These are phyloP conservation scores for Kazachstania viticola DNA, from an alignment of 805 yeast species.

Conservation along the genomic window DNA sequence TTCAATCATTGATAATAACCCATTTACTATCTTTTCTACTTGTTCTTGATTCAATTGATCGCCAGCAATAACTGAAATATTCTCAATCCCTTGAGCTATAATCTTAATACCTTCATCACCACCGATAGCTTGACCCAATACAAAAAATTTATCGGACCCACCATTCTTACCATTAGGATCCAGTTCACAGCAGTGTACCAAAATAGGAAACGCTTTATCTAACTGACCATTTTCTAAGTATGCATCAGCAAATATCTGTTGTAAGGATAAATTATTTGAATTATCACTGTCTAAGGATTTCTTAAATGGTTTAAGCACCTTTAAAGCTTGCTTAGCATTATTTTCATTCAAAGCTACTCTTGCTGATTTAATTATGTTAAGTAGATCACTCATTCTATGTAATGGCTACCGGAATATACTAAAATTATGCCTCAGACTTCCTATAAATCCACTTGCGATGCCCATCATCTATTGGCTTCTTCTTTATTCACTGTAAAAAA, in stretches of 20 bases:
- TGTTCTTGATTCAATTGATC: constrained; percentile 28
- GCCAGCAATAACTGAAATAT: constrained; percentile 16
- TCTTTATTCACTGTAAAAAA: not conserved
- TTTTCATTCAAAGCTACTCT: constrained; percentile 15
- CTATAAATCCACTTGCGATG: too few relatives aligned
- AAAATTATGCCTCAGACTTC: not conserved
- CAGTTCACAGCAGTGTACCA: constrained; percentile 48
- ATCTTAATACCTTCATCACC: constrained; percentile 60
- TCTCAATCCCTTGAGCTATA: constrained; percentile 50
- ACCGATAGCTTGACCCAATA: constrained; percentile 84
- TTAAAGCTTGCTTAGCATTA: constrained; percentile 27
- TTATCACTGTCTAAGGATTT: constrained; percentile 15
- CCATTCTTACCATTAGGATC: constrained; percentile 60
- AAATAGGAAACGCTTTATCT: constrained; percentile 59
- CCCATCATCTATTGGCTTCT: too few relatives aligned
- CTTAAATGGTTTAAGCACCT: constrained; percentile 25
- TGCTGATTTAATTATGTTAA: constrained; percentile 12
- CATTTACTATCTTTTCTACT: constrained; percentile 56
- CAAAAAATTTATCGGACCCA: constrained; percentile 67
- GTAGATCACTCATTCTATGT: constrained; percentile 9
- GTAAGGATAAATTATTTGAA: constrained; percentile 31
- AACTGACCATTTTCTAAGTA: constrained; percentile 71
- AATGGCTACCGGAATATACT: not conserved
- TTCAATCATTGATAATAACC: constrained; percentile 76
- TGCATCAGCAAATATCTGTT: constrained; percentile 62